These are phyloP conservation scores for Pachysandra terminalis DNA, from an alignment of 164 flowering plant species.

Conservation along the genomic window DNA sequence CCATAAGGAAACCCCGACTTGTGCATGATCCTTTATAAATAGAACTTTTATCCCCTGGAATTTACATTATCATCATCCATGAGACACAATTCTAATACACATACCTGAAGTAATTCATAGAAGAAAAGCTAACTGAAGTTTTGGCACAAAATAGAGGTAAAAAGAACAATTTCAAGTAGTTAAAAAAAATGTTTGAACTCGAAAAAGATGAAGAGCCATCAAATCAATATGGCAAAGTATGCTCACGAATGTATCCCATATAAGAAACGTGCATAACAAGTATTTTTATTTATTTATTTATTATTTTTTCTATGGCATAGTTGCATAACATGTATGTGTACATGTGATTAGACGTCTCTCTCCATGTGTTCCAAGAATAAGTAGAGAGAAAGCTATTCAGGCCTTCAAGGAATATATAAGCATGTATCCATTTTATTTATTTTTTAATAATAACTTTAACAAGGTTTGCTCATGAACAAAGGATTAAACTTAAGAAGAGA, in stretches of 20 bases:
- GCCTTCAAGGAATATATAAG: not conserved
- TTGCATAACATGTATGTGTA: no score
- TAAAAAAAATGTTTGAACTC: not conserved
- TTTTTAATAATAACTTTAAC: no score
- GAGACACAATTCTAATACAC: slow-evolving; percentile 7
- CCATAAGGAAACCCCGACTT: slow-evolving; percentile 31
- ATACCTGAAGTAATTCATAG: not conserved
- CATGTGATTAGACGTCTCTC: not conserved
- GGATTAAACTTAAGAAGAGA: not conserved
- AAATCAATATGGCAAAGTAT: not conserved
- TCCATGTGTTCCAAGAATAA: no score
- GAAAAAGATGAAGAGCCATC: not conserved
- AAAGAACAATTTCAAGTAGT: not conserved
- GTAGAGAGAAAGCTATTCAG: not conserved
- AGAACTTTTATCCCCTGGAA: slow-evolving; percentile 46
- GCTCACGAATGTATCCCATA: not conserved
- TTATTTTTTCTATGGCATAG: no score
- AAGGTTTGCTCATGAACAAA: not conserved
- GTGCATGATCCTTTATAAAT: slow-evolving; percentile 36
- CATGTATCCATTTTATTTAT: not conserved
- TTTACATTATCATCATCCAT: slow-evolving; percentile 9
- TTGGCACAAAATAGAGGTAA: not conserved
- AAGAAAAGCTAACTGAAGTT: not conserved
- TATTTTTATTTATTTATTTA: no score
- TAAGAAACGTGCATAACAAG: no score